phyloP scores from a whole-genome alignment of 2,329 filamentous ascomycete species.

The Arthrobotrys sinensis region DNA sequence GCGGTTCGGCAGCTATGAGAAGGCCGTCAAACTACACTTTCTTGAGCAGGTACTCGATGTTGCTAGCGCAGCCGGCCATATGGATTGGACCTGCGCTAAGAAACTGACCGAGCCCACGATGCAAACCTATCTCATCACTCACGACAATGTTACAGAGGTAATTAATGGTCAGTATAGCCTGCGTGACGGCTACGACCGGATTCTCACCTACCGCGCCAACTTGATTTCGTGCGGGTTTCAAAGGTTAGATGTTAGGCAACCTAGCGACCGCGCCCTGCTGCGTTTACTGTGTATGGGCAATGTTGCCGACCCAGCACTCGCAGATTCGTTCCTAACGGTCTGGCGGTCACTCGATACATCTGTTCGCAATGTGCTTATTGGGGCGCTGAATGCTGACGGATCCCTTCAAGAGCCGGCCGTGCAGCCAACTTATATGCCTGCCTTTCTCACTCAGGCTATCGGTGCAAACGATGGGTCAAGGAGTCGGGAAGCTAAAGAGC shows the following conservation, averaged over 20 bases:
- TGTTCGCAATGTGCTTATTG: slow-evolving; percentile 63
- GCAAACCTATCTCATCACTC: slow-evolving; percentile 61
- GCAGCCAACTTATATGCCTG: slow-evolving; percentile 68
- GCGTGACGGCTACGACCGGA: slow-evolving; percentile 65
- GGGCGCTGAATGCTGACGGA: slow-evolving; percentile 67
- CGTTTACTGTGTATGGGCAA: slow-evolving; percentile 68
- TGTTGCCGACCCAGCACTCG: slow-evolving; percentile 65
- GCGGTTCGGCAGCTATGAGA: slow-evolving; percentile 63
- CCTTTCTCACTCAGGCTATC: no score
- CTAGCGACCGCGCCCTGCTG: slow-evolving; percentile 66
- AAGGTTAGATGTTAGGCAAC: slow-evolving; percentile 63
- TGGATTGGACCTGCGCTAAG: slow-evolving; percentile 65
- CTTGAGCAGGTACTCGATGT: slow-evolving; percentile 68
- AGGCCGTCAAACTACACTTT: slow-evolving; percentile 66
- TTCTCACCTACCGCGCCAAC: neutral
- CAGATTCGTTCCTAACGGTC: slow-evolving; percentile 64
- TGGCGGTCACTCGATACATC: slow-evolving; percentile 62
- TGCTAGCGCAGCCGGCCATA: slow-evolving; percentile 67
- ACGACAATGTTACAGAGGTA: neutral
- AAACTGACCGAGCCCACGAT: slow-evolving; percentile 66
- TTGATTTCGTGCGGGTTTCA: slow-evolving; percentile 64
- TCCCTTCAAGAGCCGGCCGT: slow-evolving; percentile 66
- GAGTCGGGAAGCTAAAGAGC: no score
- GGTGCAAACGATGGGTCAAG: no score
- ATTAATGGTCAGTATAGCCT: slow-evolving; percentile 63